Base-by-base conservation (phyloP, 768 basidiomycete species). In the Coprinopsis marcescibilis region DNA sequence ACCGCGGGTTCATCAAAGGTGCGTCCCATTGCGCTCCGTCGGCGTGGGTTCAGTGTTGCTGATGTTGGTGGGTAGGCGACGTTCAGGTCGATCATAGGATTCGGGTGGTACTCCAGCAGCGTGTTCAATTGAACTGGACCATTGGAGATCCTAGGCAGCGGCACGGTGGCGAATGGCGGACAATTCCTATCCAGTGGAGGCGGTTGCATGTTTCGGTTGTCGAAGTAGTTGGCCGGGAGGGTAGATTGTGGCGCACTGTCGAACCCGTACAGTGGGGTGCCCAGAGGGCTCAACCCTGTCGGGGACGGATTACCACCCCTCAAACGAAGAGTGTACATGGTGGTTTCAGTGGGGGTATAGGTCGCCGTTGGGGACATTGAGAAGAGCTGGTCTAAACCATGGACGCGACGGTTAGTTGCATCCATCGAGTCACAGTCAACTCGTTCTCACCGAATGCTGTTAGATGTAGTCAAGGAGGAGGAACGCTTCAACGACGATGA, bases 1-100 rank as follows among this genome's bases (percentile, higher is more conserved):
- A 45, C 42, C 6, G 44, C 44, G 23, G 49, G 44, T 32, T 51
- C 44, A 24, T 51, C 21, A 14, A 51, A 32, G 13, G 44, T 26
- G 32, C 37, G 36, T 3, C 23, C 15, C 10, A 27, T 15, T 24
- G 44, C 20, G 8, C 14, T 13, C 13, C 45, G 49, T 12, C 30
- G 49, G 13, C 49, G 36, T 4, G 30, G 10, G 38, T 51, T 27
- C 11, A 51, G 24, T 5, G 44, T 40, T 12, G 45, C 49, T 14
- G 14, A 35, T 13, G 25, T n/a, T 5, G 49, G 32, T 3, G 21
- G 6, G 13, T 33, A 26, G 13, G 37, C 35, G 34, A 51, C 14
- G 36, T 46, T 21, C 14, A 23, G 46, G 21, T 32, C 13, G 14
- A 51, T 46, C 49, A 45, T 39, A 1, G 49, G 38, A 4, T 19